Evolutionary conservation across 768 basidiomycete species (phyloP).

Genomic region (Lentinula aciculospora): DNA sequence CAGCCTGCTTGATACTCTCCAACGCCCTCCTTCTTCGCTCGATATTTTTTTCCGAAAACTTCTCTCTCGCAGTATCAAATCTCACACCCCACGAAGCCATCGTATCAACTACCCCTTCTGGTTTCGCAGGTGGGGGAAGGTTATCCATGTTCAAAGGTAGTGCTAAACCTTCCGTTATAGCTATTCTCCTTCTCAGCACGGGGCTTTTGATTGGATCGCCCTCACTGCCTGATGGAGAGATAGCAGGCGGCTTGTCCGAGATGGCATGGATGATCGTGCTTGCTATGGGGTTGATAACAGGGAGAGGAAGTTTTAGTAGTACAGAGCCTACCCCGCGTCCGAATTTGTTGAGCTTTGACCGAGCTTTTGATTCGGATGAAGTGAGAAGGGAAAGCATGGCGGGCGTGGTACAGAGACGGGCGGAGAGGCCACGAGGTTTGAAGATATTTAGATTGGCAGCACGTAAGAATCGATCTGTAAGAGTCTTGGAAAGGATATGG

Average conservation of each 20-base stretch:
- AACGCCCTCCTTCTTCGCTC: constrained; percentile 10
- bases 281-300: constrained; percentile 2
- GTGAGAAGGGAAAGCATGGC: constrained; percentile 16
- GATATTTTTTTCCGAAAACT: constrained; percentile 10
- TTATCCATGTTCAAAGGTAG: constrained; percentile 12
- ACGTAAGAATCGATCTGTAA: constrained; percentile 19
- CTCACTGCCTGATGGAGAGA: neutral
- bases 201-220: neutral
- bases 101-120: constrained; percentile 17
- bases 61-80: constrained; percentile 12
- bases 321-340: constrained; percentile 14
- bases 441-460: constrained; percentile 17
- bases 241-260: constrained; percentile 10
- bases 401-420: constrained; percentile 17
- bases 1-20: neutral
- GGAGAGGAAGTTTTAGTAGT: constrained; percentile 11
- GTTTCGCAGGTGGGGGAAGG: constrained; percentile 16
- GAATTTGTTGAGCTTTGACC: constrained; percentile 10
- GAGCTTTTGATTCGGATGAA: neutral
- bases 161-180: constrained; percentile 14
- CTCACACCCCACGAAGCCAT: constrained; percentile 15
- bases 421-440: constrained; percentile 17
- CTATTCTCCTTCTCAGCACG: constrained; percentile 11
- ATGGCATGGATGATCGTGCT: constrained; percentile 12
- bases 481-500: constrained; percentile 17